Percentiles rank a stretch among this genome's conserved stretches.
Evolutionary conservation across 2,329 filamentous ascomycete species (phyloP).

Genomic region (Penicillium sp.): DNA sequence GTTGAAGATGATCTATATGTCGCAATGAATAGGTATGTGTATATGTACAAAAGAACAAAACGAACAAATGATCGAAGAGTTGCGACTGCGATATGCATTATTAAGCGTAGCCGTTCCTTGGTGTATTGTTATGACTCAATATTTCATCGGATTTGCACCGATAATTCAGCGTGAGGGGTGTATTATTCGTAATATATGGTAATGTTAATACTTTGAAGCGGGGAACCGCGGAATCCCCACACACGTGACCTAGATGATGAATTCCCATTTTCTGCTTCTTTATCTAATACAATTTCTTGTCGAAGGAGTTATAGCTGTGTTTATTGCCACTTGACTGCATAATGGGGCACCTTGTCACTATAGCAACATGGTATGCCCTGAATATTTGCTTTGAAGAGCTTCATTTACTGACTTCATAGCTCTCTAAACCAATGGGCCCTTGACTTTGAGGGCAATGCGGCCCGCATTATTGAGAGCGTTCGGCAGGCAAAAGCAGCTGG

Average conservation of each 20-base stretch:
- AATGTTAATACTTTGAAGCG: conserved; percentile 6
- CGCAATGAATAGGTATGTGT: not conserved
- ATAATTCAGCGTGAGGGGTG: not conserved
- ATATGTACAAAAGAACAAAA: not conserved
- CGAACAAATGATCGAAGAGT: not conserved
- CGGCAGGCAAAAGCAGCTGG: conserved; percentile 59
- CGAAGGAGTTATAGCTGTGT: not conserved
- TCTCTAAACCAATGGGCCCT: conserved; percentile 53
- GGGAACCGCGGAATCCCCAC: conserved; percentile 18
- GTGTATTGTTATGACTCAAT: conserved; percentile 4
- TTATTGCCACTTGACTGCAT: conserved; percentile 4
- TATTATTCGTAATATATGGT: conserved; percentile 6
- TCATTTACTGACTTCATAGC: not conserved
- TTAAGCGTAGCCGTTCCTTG: conserved; percentile 16
- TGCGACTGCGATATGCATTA: conserved; percentile 11
- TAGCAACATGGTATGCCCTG: conserved; percentile 44
- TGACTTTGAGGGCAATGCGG: conserved; percentile 64
- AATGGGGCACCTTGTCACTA: conserved; percentile 43
- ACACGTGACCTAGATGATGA: conserved; percentile 18
- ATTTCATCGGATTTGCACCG: conserved; percentile 16
- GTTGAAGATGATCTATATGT: conserved; percentile 10
- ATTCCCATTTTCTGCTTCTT: not conserved
- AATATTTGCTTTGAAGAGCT: not conserved
- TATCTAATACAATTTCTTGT: not conserved
- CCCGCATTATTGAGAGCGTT: conserved; percentile 65